Conservation (phyloP, 2,329 filamentous ascomycete species). For the Pseudogymnoascus sp. region DNA sequence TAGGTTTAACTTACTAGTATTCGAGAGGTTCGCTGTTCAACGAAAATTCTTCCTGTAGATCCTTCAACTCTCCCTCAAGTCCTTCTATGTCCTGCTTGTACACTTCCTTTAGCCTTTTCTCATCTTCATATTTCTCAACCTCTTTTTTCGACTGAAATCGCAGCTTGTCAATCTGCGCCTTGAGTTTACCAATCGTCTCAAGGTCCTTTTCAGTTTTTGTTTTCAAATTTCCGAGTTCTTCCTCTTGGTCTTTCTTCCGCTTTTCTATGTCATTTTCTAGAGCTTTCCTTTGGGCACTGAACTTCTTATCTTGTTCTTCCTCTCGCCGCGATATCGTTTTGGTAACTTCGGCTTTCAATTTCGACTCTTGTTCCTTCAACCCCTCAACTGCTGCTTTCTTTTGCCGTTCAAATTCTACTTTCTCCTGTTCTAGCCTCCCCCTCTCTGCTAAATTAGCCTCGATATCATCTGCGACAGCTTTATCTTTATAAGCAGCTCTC, state of each 20-base stretch:
- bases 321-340: not conserved
- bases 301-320: not conserved
- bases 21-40: constrained; percentile 10
- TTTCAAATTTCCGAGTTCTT: constrained; percentile 9
- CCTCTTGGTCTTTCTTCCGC: constrained; percentile 10
- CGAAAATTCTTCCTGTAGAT: constrained; percentile 16
- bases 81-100: constrained; percentile 13
- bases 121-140: constrained; percentile 6
- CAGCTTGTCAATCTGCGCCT: constrained; percentile 7
- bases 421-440: not conserved
- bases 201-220: constrained; percentile 9
- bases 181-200: constrained; percentile 7
- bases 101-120: constrained; percentile 11
- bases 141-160: constrained; percentile 7
- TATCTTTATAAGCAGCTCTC: not conserved
- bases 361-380: not conserved
- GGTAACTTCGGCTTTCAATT: not conserved
- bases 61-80: constrained; percentile 12
- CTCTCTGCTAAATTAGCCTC: not conserved
- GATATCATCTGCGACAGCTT: not conserved
- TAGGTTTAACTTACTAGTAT: constrained; percentile 13
- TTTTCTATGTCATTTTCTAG: constrained; percentile 12
- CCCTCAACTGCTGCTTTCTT: not conserved
- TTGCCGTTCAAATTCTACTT: not conserved
- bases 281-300: constrained; percentile 1